Evolutionary conservation across 169 alveolate genomes (phyloP).

Genomic region (Toxoplasma gondii): DNA sequence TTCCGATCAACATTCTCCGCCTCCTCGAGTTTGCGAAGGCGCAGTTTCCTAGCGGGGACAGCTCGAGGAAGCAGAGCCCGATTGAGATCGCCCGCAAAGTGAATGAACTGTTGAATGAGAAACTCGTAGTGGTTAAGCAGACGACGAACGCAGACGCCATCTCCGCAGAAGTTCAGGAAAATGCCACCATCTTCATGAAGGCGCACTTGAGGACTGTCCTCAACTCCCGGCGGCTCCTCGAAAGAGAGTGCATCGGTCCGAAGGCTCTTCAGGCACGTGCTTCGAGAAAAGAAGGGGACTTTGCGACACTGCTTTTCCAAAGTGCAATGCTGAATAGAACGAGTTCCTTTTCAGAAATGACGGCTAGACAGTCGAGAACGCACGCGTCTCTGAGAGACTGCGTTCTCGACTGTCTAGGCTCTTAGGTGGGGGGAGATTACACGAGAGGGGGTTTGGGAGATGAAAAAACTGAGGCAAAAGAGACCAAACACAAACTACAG

Average conservation of each 20-base stretch:
- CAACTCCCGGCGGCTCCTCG: conserved; percentile 92
- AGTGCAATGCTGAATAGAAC: too few relatives aligned
- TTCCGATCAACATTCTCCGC: conserved; percentile 95
- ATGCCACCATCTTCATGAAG: conserved; percentile 89
- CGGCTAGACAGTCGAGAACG: too few relatives aligned
- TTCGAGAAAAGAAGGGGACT: too few relatives aligned
- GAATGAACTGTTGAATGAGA: conserved; percentile 78
- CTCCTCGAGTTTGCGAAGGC: conserved; percentile 65
- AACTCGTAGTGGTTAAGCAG: conserved; percentile 79
- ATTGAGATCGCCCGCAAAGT: conserved; percentile 84
- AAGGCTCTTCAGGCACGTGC: conserved; percentile 75
- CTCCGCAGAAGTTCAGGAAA: conserved; percentile 91
- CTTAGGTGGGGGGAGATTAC: too few relatives aligned
- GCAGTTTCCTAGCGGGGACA: conserved; percentile 56
- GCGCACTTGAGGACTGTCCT: conserved; percentile 94
- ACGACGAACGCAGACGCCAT: conserved; percentile 72
- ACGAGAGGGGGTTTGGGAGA: too few relatives aligned
- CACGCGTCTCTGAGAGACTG: too few relatives aligned
- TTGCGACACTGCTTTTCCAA: not conserved
- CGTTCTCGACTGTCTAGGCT: not conserved
- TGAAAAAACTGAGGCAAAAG: too few relatives aligned
- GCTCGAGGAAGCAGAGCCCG: conserved; percentile 74
- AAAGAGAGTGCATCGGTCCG: conserved; percentile 93
- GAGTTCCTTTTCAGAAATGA: too few relatives aligned
- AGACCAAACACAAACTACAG: too few relatives aligned